Conservation (phyloP, 345 rosid species). For the Cardamine occulta region DNA sequence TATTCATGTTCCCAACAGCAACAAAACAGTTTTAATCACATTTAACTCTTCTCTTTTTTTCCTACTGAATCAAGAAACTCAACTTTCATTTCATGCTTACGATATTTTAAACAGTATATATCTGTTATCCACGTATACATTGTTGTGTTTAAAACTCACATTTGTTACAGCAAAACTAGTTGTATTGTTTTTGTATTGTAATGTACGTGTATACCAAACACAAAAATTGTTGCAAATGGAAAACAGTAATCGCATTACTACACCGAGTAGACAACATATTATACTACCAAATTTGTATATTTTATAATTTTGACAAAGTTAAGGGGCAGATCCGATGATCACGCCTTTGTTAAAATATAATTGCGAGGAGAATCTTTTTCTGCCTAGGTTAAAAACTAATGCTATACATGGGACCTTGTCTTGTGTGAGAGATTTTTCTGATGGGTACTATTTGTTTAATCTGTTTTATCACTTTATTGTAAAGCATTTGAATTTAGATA, state of each 20-base stretch:
- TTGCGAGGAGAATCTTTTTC: conserved; percentile 15
- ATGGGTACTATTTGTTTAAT: background rate
- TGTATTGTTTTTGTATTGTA: background rate
- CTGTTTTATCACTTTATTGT: background rate
- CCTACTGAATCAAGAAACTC: background rate
- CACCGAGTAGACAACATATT: background rate
- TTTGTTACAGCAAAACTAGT: background rate
- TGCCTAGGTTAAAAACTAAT: background rate
- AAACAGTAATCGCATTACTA: conserved; percentile 1
- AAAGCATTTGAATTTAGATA: background rate
- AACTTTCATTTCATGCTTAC: background rate
- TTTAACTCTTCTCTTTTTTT: background rate
- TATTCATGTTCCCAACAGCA: conserved; percentile 17
- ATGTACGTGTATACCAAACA: background rate
- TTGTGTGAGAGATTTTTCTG: background rate
- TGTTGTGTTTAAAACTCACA: background rate
- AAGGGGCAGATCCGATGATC: conserved; percentile 34
- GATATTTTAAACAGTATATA: background rate
- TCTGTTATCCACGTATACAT: background rate
- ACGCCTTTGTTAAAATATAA: conserved; percentile 22
- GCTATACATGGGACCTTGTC: conserved; percentile 9
- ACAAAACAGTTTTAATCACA: background rate
- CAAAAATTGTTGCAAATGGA: background rate
- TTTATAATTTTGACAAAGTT: background rate
- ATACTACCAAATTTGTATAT: background rate